Conservation (phyloP, 768 basidiomycete species). For the Xerocomellus dryophilus region DNA sequence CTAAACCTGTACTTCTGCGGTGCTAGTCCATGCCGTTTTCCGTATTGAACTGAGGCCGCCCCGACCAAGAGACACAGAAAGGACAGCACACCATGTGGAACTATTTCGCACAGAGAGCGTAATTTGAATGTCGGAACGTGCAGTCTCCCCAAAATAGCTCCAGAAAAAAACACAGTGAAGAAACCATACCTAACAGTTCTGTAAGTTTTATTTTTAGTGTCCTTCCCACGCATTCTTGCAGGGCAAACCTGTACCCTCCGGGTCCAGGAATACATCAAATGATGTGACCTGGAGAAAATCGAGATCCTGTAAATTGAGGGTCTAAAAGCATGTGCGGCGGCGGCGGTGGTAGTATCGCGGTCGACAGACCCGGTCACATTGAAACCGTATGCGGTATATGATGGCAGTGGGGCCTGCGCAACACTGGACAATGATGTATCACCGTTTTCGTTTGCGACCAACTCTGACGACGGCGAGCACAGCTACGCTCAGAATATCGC, state of each 20-base stretch:
- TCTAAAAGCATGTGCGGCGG: background rate
- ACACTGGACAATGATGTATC: background rate
- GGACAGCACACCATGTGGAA: background rate
- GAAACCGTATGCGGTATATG: background rate
- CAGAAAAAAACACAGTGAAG: no score
- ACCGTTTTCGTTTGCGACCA: background rate
- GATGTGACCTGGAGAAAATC: no score
- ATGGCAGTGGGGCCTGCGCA: background rate
- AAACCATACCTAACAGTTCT: no score
- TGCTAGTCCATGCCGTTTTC: background rate
- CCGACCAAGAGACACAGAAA: slow-evolving; percentile 2
- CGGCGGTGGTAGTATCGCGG: no score
- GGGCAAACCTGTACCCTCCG: no score
- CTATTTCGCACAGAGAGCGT: background rate
- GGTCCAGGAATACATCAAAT: no score
- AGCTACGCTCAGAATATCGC: background rate
- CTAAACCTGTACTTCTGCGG: slow-evolving; percentile 1
- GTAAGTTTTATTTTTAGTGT: no score
- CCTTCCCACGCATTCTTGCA: no score
- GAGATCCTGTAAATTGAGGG: no score
- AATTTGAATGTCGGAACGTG: background rate
- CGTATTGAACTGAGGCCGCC: background rate
- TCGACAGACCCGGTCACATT: background rate
- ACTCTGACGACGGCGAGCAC: no score
- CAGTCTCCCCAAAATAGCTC: background rate